phyloP scores from a whole-genome alignment of 139 green algal species.

The Asterochloris erici region DNA sequence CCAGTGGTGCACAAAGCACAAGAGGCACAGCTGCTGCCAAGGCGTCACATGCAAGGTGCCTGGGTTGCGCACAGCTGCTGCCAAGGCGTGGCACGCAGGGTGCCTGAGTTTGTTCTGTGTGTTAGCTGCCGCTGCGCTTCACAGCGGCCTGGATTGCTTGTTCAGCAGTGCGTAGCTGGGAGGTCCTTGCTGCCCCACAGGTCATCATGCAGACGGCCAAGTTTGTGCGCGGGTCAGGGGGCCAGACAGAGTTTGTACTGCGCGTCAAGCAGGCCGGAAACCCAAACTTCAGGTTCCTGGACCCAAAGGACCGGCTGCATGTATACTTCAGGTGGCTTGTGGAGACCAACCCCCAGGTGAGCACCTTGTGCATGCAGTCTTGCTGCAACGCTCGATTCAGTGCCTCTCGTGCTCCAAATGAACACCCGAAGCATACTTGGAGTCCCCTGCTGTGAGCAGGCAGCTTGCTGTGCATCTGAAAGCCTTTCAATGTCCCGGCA shows the following conservation, averaged over 20 bases:
- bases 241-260: conserved; percentile 69
- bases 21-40: no score
- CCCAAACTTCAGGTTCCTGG: conserved; percentile 55
- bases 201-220: conserved; percentile 63
- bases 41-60: no score
- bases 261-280: conserved; percentile 61
- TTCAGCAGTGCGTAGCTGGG: not conserved
- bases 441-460: no score
- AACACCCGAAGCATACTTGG: no score
- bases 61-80: no score
- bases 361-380: not conserved
- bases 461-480: not conserved
- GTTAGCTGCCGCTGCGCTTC: no score
- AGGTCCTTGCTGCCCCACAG: conserved; percentile 23
- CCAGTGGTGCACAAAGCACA: no score
- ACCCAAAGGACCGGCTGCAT: conserved; percentile 33
- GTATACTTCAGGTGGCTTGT: conserved; percentile 67
- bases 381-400: not conserved
- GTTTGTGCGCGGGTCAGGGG: conserved; percentile 59
- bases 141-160: no score
- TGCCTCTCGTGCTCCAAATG: no score
- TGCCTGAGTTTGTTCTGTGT: no score
- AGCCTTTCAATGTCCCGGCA: not conserved
- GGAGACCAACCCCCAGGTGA: conserved; percentile 28
- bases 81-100: no score